Conservation (phyloP, 306 rosid species). For the Acacia melanoxylon region DNA sequence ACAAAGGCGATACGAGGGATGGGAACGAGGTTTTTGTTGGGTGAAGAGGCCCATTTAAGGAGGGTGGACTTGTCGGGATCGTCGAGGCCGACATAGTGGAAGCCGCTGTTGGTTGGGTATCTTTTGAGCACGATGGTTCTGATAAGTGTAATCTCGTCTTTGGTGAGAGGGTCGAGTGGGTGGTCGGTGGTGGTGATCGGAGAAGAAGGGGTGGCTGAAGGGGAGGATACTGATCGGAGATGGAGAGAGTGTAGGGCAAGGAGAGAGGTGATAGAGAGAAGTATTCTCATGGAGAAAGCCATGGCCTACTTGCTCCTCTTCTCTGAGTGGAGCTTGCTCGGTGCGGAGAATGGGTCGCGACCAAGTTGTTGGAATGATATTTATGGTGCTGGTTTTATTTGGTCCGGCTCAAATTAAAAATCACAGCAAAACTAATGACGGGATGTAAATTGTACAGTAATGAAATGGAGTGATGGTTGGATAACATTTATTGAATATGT, state of each 20-base stretch:
- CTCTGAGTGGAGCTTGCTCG: neutral
- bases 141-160: conserved; percentile 21
- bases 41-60: neutral
- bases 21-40: neutral
- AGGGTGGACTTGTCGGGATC: conserved; percentile 29
- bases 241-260: neutral
- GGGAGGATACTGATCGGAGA: neutral
- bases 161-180: conserved; percentile 37
- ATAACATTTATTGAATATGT: no score
- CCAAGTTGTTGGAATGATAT: neutral
- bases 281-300: neutral
- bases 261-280: neutral
- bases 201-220: neutral
- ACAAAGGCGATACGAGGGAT: conserved; percentile 27
- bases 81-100: conserved; percentile 42
- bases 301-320: neutral
- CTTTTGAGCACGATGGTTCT: conserved; percentile 24
- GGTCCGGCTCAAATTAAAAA: no score
- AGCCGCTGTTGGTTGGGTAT: conserved; percentile 8
- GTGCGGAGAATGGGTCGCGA: neutral
- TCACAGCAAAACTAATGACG: no score
- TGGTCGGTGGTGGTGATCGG: neutral
- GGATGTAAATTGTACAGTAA: no score
- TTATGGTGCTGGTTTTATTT: neutral
- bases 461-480: no score